These are phyloP conservation scores for Heterobasidion parviporum DNA, from an alignment of 1,284 basidiomycete species.

Conservation along the genomic window DNA sequence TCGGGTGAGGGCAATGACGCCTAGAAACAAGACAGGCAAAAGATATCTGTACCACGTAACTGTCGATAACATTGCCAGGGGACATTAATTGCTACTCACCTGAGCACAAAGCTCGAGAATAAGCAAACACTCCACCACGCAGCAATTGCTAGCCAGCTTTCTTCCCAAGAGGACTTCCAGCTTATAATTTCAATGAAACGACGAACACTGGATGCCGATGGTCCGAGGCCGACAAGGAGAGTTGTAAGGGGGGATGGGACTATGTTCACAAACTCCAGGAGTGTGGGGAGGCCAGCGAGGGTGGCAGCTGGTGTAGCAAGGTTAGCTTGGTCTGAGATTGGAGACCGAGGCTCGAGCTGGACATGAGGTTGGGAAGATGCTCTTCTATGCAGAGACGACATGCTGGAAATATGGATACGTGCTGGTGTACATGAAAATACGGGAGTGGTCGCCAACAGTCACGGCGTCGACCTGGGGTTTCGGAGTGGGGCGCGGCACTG, in stretches of 20 bases:
- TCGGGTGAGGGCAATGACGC: slow-evolving; percentile 24
- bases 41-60: slow-evolving; percentile 27
- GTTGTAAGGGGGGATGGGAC: slow-evolving; percentile 54
- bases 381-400: neutral
- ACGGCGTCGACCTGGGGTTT: too few relatives aligned
- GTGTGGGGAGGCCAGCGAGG: slow-evolving; percentile 13
- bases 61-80: too few relatives aligned
- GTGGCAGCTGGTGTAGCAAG: neutral
- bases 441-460: too few relatives aligned
- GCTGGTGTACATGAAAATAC: neutral
- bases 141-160: slow-evolving; percentile 61
- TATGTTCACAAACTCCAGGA: slow-evolving; percentile 43
- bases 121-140: slow-evolving; percentile 77
- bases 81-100: slow-evolving; percentile 29
- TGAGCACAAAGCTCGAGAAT: slow-evolving; percentile 44
- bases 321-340: neutral
- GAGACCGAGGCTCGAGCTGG: neutral
- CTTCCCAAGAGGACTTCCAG: slow-evolving; percentile 59
- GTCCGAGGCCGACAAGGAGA: slow-evolving; percentile 51
- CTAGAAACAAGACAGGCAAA: slow-evolving; percentile 31
- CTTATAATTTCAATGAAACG: slow-evolving; percentile 43
- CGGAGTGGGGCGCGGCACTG: too few relatives aligned
- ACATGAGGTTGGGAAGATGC: neutral
- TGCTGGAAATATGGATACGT: neutral
- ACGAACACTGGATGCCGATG: slow-evolving; percentile 42